Conservation (phyloP, 2,329 filamentous ascomycete species). For the Pestalotiopsis sp. region DNA sequence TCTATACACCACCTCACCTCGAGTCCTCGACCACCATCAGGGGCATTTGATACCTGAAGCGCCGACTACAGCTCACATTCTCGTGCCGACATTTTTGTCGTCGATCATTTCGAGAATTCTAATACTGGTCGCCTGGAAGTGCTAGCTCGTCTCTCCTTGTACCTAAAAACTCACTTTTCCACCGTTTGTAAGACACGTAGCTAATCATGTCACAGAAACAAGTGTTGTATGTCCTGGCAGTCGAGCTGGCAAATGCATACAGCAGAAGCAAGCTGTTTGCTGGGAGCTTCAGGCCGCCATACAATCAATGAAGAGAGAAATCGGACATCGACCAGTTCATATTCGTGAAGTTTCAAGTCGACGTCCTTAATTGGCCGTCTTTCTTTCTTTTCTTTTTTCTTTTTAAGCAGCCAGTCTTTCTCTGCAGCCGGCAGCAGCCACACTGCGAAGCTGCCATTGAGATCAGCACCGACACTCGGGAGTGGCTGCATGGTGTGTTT, state of each 20-base stretch:
- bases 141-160: background rate
- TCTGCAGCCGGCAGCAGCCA: background rate
- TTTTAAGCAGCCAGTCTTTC: no score
- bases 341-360: background rate
- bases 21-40: background rate
- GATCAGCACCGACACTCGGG: background rate
- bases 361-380: background rate
- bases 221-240: background rate
- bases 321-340: background rate
- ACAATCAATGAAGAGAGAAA: background rate
- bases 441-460: background rate
- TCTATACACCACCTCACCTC: background rate
- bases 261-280: background rate
- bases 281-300: background rate
- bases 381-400: background rate
- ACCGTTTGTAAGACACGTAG: background rate
- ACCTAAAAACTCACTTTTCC: background rate
- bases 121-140: background rate
- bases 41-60: background rate
- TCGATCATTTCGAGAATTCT: background rate
- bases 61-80: background rate
- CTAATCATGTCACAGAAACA: background rate
- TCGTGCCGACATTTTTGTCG: background rate
- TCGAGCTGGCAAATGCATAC: background rate
- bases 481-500: background rate